Evolutionary conservation across 148 eudicot species (phyloP).

Genomic region (Rhododendron vialii): DNA sequence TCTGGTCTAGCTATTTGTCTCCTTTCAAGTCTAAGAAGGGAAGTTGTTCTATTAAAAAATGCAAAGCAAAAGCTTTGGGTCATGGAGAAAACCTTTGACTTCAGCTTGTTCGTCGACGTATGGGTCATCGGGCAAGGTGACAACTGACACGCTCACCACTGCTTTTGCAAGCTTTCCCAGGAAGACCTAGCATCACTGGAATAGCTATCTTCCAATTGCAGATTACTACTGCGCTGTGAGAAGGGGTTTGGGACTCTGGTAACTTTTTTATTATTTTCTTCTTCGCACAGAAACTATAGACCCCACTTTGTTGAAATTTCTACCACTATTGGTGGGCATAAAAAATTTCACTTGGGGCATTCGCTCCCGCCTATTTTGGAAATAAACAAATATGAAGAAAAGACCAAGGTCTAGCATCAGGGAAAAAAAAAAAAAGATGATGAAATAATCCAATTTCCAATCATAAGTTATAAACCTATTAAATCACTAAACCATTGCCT

Average conservation of each 20-base stretch:
- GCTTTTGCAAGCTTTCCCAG: no score
- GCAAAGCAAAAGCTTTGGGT: background rate
- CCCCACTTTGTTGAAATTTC: background rate
- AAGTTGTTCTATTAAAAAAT: background rate
- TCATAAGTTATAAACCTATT: background rate
- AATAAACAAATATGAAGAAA: background rate
- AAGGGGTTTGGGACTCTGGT: background rate
- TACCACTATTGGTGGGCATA: background rate
- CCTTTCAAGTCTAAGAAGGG: background rate
- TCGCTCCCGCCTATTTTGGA: background rate
- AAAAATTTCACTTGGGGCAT: background rate
- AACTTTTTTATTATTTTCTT: background rate
- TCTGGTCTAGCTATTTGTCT: background rate
- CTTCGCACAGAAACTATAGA: background rate
- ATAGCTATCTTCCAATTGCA: background rate
- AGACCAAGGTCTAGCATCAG: background rate
- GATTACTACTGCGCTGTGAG: background rate
- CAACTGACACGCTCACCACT: background rate
- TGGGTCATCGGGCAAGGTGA: background rate
- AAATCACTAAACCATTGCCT: background rate
- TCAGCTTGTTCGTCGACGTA: background rate
- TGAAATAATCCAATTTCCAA: background rate
- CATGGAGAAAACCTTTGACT: background rate
- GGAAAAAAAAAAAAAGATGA: background rate
- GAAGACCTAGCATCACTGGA: background rate